Percentiles rank a stretch among this genome's conserved stretches.
These are phyloP conservation scores for Starmerella cellae DNA, from an alignment of 805 yeast species.

Conservation along the genomic window DNA sequence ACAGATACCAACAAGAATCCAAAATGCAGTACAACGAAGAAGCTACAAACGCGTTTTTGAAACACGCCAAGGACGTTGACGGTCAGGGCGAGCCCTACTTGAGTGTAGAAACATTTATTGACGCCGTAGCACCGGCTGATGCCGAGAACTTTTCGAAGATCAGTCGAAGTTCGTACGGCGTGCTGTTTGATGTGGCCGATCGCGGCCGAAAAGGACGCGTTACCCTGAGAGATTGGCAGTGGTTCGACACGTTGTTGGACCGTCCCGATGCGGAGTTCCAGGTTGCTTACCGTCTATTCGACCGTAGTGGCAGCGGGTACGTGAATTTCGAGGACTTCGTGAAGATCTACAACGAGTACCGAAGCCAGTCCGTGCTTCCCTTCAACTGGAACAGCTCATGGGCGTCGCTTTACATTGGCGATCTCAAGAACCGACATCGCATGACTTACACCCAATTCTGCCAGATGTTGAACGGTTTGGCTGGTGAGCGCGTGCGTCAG, in stretches of 20 bases:
- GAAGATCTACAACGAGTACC: constrained; percentile 28
- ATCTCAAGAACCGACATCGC: constrained; percentile 27
- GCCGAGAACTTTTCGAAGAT: constrained; percentile 39
- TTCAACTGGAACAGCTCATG: constrained; percentile 34
- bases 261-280: constrained; percentile 44
- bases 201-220: constrained; percentile 54
- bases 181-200: constrained; percentile 74
- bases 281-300: constrained; percentile 37
- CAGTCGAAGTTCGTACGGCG: constrained; percentile 47
- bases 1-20: no score
- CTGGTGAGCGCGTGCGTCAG: constrained; percentile 37
- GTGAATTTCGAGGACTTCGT: constrained; percentile 32
- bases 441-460: constrained; percentile 33
- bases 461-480: constrained; percentile 34
- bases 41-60: constrained; percentile 6
- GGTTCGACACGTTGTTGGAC: constrained; percentile 45
- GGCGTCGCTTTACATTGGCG: constrained; percentile 33
- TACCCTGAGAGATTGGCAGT: constrained; percentile 56
- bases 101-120: constrained; percentile 32
- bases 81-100: constrained; percentile 26
- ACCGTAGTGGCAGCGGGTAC: constrained; percentile 28
- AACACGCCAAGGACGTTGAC: constrained; percentile 14
- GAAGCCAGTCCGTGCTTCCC: constrained; percentile 28
- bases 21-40: constrained; percentile 8
- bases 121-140: constrained; percentile 32